Evolutionary conservation across 345 rosid species (phyloP).

Genomic region (Populus davidiana): DNA sequence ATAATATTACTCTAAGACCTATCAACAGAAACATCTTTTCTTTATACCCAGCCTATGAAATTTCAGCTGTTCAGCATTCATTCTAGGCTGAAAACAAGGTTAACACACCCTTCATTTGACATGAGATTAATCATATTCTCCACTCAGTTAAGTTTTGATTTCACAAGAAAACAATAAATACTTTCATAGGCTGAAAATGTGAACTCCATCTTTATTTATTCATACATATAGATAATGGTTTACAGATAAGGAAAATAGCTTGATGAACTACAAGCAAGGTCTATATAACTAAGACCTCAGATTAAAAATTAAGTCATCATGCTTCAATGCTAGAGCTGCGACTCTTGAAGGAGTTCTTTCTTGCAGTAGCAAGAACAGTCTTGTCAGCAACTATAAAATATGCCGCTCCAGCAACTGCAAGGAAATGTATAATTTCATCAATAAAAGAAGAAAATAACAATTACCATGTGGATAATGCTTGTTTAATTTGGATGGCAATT

Average conservation of each 20-base stretch:
- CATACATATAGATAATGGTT: conserved; percentile 3
- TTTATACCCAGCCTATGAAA: not conserved
- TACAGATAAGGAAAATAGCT: not conserved
- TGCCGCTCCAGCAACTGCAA: conserved; percentile 76
- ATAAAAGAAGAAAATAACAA: not conserved
- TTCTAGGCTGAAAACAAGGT: too few species aligned
- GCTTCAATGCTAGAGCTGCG: conserved; percentile 7
- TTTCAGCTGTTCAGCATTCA: too few species aligned
- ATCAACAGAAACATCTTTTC: not conserved
- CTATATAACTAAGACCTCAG: not conserved
- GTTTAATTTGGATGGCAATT: not conserved
- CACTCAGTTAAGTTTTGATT: not conserved
- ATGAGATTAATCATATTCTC: not conserved
- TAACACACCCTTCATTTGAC: too few species aligned
- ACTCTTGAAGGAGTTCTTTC: conserved; percentile 64
- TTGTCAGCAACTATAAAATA: conserved; percentile 94
- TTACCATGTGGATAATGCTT: not conserved
- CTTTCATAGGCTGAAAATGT: not conserved
- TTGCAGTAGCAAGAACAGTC: conserved; percentile 77
- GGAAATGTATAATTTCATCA: not conserved
- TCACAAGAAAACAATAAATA: not conserved
- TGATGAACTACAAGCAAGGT: not conserved
- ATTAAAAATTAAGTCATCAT: not conserved
- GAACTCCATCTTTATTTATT: conserved; percentile 17
- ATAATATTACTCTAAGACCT: not conserved